A percentile compares a stretch with the other conserved stretches of the same genome.
phyloP scores from a whole-genome alignment of 345 rosid species.

The Trapa incisa region DNA sequence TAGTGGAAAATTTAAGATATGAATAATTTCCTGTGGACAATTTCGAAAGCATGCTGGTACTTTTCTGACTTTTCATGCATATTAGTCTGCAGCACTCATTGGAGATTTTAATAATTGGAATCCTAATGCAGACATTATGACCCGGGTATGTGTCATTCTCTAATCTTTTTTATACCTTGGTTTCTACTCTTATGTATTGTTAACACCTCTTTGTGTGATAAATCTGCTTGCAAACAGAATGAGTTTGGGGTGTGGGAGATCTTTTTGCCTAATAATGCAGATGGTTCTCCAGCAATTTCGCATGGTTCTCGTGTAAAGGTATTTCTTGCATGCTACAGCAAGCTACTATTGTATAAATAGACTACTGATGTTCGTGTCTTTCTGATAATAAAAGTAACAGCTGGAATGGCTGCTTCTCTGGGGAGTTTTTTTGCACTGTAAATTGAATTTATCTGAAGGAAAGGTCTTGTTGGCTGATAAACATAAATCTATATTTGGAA shows the following conservation, averaged over 20 bases:
- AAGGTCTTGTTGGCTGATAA: background rate
- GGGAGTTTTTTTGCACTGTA: background rate
- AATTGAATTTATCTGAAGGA: background rate
- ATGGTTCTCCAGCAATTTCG: conserved; percentile 80
- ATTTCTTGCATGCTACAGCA: conserved; percentile 13
- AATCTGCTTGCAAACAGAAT: conserved; percentile 31
- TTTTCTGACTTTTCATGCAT: background rate
- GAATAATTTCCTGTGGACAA: background rate
- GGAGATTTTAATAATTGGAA: conserved; percentile 98
- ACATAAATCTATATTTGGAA: background rate
- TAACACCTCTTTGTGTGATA: background rate
- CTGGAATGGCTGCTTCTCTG: background rate
- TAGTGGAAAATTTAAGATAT: no score
- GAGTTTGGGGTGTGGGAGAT: conserved; percentile 97
- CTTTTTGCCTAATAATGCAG: conserved; percentile 86
- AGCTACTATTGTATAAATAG: background rate
- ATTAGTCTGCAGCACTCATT: conserved; percentile 72
- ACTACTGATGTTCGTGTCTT: background rate
- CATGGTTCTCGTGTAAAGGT: conserved; percentile 99
- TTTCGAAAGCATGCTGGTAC: background rate
- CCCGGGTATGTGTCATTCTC: conserved; percentile 39
- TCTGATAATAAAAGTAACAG: background rate
- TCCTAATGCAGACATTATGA: conserved; percentile 74
- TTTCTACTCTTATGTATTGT: background rate
- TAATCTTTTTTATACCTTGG: background rate